Percentiles rank a stretch among this genome's conserved stretches.
Conservation (phyloP, 192 early-diverging fungal genomes). For the Umbelopsis sp. region DNA sequence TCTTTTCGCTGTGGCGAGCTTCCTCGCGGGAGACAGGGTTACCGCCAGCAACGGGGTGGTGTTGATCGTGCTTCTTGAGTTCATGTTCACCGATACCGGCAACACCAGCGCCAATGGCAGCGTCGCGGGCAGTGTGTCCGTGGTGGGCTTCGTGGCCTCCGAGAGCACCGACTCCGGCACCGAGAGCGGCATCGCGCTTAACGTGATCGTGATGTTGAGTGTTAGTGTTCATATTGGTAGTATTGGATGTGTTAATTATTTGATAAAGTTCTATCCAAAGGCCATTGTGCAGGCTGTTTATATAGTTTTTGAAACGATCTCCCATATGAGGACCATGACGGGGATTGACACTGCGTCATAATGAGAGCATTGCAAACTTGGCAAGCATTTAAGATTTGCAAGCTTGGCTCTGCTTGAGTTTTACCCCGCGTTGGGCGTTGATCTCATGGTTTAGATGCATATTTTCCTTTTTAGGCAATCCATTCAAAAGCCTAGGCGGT, state of each 20-base stretch:
- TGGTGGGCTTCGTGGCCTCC: neutral
- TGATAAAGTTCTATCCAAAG: neutral
- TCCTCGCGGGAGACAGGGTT: conserved; percentile 13
- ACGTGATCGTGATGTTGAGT: conserved; percentile 18
- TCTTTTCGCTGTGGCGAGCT: neutral
- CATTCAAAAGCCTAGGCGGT: neutral
- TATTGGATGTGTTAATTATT: neutral
- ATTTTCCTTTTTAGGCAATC: neutral
- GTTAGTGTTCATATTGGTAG: neutral
- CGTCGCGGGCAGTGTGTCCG: conserved; percentile 10
- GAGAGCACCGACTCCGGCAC: conserved; percentile 1
- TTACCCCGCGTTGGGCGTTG: too few relatives aligned
- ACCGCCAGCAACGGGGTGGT: conserved; percentile 12
- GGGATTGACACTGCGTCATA: too few relatives aligned
- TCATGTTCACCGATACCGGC: conserved; percentile 11
- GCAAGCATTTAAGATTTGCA: too few relatives aligned
- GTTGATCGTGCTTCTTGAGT: conserved; percentile 20
- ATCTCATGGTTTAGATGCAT: neutral
- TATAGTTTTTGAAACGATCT: too few relatives aligned
- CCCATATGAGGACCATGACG: too few relatives aligned
- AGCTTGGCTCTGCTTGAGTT: too few relatives aligned
- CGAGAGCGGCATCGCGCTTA: conserved; percentile 13
- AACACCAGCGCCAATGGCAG: neutral
- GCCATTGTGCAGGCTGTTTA: too few relatives aligned
- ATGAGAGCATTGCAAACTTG: too few relatives aligned